Conservation (phyloP, 352 stramenopile species). For the Globisporangium radiosum region DNA sequence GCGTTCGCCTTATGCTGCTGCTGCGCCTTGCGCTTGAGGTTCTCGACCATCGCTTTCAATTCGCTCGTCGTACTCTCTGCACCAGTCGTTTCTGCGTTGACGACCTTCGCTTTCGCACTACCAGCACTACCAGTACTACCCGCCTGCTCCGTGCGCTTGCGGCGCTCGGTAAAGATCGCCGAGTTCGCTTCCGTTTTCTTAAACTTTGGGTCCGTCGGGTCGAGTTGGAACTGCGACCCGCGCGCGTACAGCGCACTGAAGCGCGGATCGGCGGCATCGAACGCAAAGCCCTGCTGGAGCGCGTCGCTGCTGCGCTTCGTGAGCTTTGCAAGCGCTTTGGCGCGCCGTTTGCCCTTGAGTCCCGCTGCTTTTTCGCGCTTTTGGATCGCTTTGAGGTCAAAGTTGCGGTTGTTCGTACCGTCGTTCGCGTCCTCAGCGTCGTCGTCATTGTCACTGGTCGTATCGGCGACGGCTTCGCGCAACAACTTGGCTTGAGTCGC, state of each 20-base stretch:
- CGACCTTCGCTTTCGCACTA: neutral
- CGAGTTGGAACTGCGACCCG: conserved; percentile 71
- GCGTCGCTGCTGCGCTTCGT: conserved; percentile 30
- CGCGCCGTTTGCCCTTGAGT: conserved; percentile 74
- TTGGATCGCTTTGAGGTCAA: conserved; percentile 82
- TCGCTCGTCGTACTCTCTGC: conserved; percentile 24
- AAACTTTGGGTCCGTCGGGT: conserved; percentile 82
- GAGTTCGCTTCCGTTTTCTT: conserved; percentile 75
- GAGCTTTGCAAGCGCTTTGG: conserved; percentile 74
- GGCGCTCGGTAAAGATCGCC: conserved; percentile 72
- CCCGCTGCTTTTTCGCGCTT: conserved; percentile 65
- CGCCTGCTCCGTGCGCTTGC: conserved; percentile 51
- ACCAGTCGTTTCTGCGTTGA: neutral
- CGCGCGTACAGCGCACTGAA: conserved; percentile 74
- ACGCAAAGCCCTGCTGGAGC: conserved; percentile 70
- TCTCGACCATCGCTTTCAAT: conserved; percentile 70
- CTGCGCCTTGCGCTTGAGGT: conserved; percentile 74
- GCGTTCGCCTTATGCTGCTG: conserved; percentile 32
- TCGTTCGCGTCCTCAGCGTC: conserved; percentile 31
- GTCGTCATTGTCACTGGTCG: conserved; percentile 12
- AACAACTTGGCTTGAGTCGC: conserved; percentile 45
- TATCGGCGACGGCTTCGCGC: conserved; percentile 40
- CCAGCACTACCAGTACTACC: neutral
- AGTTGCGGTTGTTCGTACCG: conserved; percentile 31
- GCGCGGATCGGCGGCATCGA: conserved; percentile 66